Base-by-base conservation (phyloP, 768 basidiomycete species). In the Boletus coccyginus region DNA sequence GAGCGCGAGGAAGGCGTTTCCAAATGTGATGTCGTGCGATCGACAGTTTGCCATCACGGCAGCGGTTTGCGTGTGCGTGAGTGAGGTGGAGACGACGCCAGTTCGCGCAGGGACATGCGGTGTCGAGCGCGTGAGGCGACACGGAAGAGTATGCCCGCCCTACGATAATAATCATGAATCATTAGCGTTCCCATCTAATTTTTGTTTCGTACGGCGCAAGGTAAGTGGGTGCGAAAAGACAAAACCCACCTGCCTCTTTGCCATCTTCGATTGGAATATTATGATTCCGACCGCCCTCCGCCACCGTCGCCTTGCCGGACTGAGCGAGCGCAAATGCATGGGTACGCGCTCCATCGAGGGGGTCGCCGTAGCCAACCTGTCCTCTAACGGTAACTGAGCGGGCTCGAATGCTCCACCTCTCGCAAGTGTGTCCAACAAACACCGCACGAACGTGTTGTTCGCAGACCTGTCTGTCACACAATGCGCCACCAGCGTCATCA, bases 61-160 rank as follows among this genome's bases (percentile, higher is more conserved):
- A 12, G 55, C 51, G 16, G 74, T 75, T 39, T 70, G 64, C 19
- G 70, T 64, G 1, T 50, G 42, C 3, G 74, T 66, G 45, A 77
- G 72, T 6, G 60, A 53, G 35, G 46, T 53, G 7, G 51, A 32
- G 11, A 66, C 40, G 16, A 33, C 27, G 38, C 66, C 64, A 19
- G 78, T 76, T 29, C 63, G 63, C 9, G 81, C 75, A 11, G 78
- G 76, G 0, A 69, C 72, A 41, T 64, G 66, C 3, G 64, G 61
- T 0, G 79, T 79, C 6, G 64, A 50, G 38, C 61, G 61, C 2
- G 76, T 74, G 35, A 74, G 52, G 16, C 67, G 77, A 43, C 78
- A 71, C 3, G 82, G 82, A 7, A 85, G 70, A 0, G 80, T 79
- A 46, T 84, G 83, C 5, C 84, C 84, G 5, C 83, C 84, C 82